Evolutionary conservation across 768 basidiomycete species (phyloP), one percentile per base, ranked within the genome.

Genomic region (Termitomyces sp.): DNA sequence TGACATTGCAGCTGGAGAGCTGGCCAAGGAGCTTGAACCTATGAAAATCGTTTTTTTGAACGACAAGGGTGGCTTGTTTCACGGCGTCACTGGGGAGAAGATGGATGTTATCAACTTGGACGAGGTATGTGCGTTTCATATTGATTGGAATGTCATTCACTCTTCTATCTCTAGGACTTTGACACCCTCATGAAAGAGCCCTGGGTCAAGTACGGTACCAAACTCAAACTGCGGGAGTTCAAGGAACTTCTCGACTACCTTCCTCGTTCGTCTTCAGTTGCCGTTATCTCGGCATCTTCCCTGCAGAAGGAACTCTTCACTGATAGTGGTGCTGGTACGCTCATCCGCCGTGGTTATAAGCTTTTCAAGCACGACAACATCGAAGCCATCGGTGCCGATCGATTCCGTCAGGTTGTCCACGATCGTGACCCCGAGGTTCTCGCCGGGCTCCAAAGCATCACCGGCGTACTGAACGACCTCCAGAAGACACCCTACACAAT

Each of bases 281-380:
- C 97, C 63, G 94, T 99, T 73, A 99, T 99, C 73, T 92, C 91
- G 50, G 85, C 94, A 50, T 80, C 91, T 60, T 85, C 86, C 64
- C 82, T 99, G 40, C 97, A 99, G 72, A 95, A 94, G 72, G 97
- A 99, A 73, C 87, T 98, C 46, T 99, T 99, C 77, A 99, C 97
- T 49, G 97, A 99, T 68, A 91, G 85, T 50, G 97, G 97, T 49
- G 97, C 97, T 9, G 97, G 97, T 19, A 98, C 97, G 0, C 90
- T 99, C 66, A 95, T 99, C 67, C 92, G 97, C 58, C 86, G 97
- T 37, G 97, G 97, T 14, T 97, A 98, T 83, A 98, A 94, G 73
- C 87, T 99, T 52, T 91, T 94, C 85, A 94, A 90, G 73, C 88
- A 97, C 65, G 73, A 76, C 56, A 83, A 80, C 57, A 79, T 98